phyloP scores from a whole-genome alignment of 208 protist species.

The Leishmania mexicana region DNA sequence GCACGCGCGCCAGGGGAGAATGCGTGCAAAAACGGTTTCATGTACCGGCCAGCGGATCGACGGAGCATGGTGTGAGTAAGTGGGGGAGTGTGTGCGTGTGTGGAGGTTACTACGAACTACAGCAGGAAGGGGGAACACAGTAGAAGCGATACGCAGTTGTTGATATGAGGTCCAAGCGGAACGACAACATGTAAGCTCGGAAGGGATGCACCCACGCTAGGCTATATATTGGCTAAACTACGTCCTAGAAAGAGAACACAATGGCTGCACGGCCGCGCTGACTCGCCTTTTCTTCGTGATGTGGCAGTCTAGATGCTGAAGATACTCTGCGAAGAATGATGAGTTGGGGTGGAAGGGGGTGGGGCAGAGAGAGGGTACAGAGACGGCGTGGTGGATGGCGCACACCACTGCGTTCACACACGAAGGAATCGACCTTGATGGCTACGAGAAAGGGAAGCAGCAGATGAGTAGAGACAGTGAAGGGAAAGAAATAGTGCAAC shows the following conservation, averaged over 20 bases:
- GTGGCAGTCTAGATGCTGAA: background rate
- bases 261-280: background rate
- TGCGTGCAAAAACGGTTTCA: slow-evolving; percentile 85
- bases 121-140: background rate
- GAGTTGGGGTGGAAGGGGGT: background rate
- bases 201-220: background rate
- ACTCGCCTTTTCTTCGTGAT: background rate
- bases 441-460: background rate
- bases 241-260: background rate
- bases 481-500: background rate
- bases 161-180: background rate
- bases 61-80: slow-evolving; percentile 56
- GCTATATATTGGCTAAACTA: background rate
- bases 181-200: background rate
- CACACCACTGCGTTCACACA: background rate
- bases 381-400: background rate
- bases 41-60: slow-evolving; percentile 33
- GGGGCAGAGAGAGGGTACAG: too few species aligned
- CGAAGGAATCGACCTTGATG: background rate
- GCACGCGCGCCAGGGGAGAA: slow-evolving; percentile 78
- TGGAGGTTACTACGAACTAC: background rate
- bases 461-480: background rate
- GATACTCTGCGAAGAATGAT: background rate
- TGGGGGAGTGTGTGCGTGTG: too few species aligned
- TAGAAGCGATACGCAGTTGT: background rate